phyloP scores from a whole-genome alignment of 2,329 filamentous ascomycete species.

The Penicillium sp. region DNA sequence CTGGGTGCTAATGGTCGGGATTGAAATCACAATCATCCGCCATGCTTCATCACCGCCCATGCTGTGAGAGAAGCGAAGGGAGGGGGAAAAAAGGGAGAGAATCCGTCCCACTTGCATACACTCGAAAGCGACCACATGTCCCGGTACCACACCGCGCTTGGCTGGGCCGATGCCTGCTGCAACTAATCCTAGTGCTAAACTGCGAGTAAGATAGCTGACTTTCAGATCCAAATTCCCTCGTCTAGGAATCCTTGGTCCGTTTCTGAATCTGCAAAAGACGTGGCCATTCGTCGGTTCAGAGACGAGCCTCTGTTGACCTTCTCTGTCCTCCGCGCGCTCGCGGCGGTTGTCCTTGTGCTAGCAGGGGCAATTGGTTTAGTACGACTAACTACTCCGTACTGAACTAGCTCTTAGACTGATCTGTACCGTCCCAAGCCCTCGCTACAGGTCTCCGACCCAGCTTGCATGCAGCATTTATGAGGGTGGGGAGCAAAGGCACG shows the following conservation, averaged over 20 bases:
- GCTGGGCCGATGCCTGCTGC: slow-evolving; percentile 18
- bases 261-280: slow-evolving; percentile 9
- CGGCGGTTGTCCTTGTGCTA: slow-evolving; percentile 11
- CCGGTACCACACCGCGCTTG: slow-evolving; percentile 21
- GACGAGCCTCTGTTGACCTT: background rate
- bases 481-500: slow-evolving; percentile 16
- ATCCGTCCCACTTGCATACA: slow-evolving; percentile 23
- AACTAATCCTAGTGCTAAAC: slow-evolving; percentile 12
- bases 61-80: background rate
- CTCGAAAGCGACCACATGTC: slow-evolving; percentile 33
- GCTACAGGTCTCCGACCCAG: slow-evolving; percentile 14
- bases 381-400: slow-evolving; percentile 2
- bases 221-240: slow-evolving; percentile 14
- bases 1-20: slow-evolving; percentile 6
- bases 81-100: slow-evolving; percentile 12
- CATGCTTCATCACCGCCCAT: slow-evolving; percentile 4
- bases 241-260: slow-evolving; percentile 3
- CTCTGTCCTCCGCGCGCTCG: slow-evolving; percentile 14
- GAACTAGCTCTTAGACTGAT: background rate
- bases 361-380: slow-evolving; percentile 11
- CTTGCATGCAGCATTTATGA: slow-evolving; percentile 27
- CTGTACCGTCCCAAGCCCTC: slow-evolving; percentile 4
- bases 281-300: background rate
- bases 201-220: slow-evolving; percentile 14
- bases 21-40: slow-evolving; percentile 8